Evolutionary conservation across 108 stramenopile genomes (phyloP).

Genomic region (Mediolabrus comicus): DNA sequence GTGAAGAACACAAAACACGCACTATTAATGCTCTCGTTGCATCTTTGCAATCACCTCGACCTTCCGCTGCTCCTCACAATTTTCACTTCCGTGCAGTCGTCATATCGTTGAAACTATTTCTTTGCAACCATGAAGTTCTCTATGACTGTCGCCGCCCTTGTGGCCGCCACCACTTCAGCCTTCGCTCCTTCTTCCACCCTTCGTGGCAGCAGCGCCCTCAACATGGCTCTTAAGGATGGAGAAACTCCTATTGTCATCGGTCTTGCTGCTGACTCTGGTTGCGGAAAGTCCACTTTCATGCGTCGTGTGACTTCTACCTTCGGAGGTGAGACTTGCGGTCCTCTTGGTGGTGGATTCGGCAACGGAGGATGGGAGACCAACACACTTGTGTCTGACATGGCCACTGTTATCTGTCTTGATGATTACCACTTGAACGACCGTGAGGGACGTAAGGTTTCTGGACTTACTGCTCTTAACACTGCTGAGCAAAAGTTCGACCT

Average conservation of each 20-base stretch:
- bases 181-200: constrained; percentile 62
- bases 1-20: no score
- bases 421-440: constrained; percentile 98
- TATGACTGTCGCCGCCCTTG: constrained; percentile 47
- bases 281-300: constrained; percentile 99
- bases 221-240: constrained; percentile 76
- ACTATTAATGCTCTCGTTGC: no score
- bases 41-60: not conserved
- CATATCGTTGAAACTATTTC: not conserved
- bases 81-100: no score
- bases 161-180: constrained; percentile 57
- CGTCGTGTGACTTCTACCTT: constrained; percentile 96
- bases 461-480: constrained; percentile 89
- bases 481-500: constrained; percentile 97
- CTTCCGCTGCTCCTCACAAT: not conserved
- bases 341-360: constrained; percentile 89
- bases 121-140: constrained; percentile 59
- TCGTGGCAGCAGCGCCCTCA: constrained; percentile 52
- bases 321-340: constrained; percentile 93
- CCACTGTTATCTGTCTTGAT: constrained; percentile 97
- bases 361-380: constrained; percentile 98
- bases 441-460: constrained; percentile 91
- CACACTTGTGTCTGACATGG: constrained; percentile 95
- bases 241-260: constrained; percentile 90
- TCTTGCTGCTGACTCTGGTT: constrained; percentile 97